Evolutionary conservation across 257 asterid species (phyloP).

Genomic region (Echites panduratus): DNA sequence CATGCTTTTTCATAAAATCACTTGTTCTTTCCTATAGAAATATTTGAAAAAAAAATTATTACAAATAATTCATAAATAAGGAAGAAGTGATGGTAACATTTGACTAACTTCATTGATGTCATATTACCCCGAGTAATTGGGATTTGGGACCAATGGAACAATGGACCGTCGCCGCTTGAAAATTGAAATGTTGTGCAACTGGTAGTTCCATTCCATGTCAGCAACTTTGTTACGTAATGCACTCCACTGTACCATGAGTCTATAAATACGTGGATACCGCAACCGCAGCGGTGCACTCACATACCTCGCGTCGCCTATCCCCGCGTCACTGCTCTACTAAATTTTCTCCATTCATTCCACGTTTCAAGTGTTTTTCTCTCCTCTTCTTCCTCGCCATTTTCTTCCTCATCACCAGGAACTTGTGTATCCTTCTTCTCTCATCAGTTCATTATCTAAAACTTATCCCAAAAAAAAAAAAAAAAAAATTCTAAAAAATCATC

Average conservation of each 20-base stretch:
- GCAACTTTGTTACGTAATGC: neutral
- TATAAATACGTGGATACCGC: slow-evolving; percentile 24
- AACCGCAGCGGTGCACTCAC: slow-evolving; percentile 8
- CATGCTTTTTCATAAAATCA: too few species aligned
- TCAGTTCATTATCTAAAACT: neutral
- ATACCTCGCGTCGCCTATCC: neutral
- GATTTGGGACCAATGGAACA: too few species aligned
- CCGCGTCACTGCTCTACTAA: neutral
- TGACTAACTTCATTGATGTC: too few species aligned
- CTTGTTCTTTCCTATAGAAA: too few species aligned
- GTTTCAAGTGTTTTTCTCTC: neutral
- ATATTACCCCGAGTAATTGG: too few species aligned
- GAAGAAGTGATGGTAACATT: too few species aligned
- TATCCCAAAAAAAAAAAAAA: neutral
- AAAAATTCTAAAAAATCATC: neutral
- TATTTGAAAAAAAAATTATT: too few species aligned
- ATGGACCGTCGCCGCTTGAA: too few species aligned
- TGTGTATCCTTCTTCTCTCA: neutral
- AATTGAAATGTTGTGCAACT: neutral
- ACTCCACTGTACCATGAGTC: neutral
- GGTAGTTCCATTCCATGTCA: slow-evolving; percentile 2
- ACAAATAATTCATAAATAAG: too few species aligned
- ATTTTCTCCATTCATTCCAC: slow-evolving; percentile 1
- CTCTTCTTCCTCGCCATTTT: neutral
- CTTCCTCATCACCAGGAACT: too few species aligned